Conservation (phyloP, 495 filamentous ascomycete species). For the Lineolata rhizophorae region DNA sequence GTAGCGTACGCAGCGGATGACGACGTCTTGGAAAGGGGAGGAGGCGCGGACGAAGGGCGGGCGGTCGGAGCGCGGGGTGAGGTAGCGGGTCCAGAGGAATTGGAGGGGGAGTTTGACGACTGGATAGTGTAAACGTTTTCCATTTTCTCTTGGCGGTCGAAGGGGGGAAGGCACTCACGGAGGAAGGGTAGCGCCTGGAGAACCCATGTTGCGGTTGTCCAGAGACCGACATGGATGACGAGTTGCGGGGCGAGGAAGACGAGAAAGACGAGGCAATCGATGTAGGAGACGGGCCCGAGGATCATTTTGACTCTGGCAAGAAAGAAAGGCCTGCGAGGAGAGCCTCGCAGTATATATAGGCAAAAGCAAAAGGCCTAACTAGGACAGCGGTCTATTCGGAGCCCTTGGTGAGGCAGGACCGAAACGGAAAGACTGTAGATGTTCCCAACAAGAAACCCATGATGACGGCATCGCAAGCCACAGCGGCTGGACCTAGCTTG, state of each 20-base stretch:
- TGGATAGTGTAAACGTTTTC: conserved; percentile 15
- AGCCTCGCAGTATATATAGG: too few species aligned
- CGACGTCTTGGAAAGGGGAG: conserved; percentile 48
- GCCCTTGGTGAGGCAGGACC: too few species aligned
- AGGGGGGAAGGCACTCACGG: conserved; percentile 25
- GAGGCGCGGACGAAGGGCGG: conserved; percentile 41
- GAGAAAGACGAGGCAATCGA: conserved; percentile 50
- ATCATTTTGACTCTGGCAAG: conserved; percentile 28
- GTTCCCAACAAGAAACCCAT: not conserved
- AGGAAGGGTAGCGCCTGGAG: conserved; percentile 46
- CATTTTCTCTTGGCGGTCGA: too few species aligned
- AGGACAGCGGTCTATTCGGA: too few species aligned
- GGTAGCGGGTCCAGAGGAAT: conserved; percentile 34
- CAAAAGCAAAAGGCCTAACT: too few species aligned
- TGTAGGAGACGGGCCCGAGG: conserved; percentile 40
- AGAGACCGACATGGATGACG: conserved; percentile 33
- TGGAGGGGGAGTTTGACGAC: conserved; percentile 32
- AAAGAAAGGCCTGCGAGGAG: too few species aligned
- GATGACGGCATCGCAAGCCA: too few species aligned
- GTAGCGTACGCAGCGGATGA: conserved; percentile 52
- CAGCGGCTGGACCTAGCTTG: too few species aligned
- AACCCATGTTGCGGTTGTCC: conserved; percentile 30
- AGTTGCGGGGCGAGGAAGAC: conserved; percentile 42
- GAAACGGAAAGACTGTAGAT: too few species aligned
- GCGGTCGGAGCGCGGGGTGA: conserved; percentile 21